phyloP scores from a whole-genome alignment of 257 asterid species.

The Nicotiana tomentosiformis region DNA sequence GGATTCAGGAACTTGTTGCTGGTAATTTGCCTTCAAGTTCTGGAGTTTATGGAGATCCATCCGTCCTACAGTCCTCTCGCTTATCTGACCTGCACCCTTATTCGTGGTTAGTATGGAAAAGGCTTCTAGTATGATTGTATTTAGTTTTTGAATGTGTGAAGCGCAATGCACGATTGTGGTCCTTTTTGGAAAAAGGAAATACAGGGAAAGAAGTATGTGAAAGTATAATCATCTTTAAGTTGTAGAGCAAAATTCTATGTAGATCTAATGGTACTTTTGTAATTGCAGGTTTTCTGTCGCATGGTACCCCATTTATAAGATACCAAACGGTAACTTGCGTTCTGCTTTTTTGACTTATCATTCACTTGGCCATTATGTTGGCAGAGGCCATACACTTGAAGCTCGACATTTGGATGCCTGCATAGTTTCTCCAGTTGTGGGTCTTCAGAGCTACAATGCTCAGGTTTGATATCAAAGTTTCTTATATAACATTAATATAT shows the following conservation, averaged over 20 bases:
- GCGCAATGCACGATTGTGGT: neutral
- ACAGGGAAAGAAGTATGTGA: neutral
- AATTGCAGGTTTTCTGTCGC: conserved; percentile 26
- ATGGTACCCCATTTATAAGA: conserved; percentile 26
- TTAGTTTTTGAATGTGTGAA: neutral
- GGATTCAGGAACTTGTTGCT: conserved; percentile 19
- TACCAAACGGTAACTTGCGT: conserved; percentile 20
- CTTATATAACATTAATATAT: too few relatives aligned
- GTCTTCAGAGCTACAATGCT: conserved; percentile 12
- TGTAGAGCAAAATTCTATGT: neutral
- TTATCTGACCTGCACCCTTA: conserved; percentile 17
- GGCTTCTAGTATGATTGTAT: neutral
- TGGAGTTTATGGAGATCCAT: conserved; percentile 19
- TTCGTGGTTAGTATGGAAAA: conserved; percentile 17
- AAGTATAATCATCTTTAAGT: neutral
- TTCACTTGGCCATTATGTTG: conserved; percentile 27
- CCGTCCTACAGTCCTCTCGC: conserved; percentile 2
- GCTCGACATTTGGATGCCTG: neutral
- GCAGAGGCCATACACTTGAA: neutral
- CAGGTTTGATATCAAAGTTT: conserved; percentile 6
- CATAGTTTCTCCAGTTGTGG: conserved; percentile 20
- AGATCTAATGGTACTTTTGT: neutral
- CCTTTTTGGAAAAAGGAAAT: neutral
- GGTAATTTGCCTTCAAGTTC: conserved; percentile 6
- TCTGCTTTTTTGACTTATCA: conserved; percentile 28